Percentiles rank a stretch among this genome's conserved stretches.
These are phyloP conservation scores for Pythium folliculosum DNA, from an alignment of 352 stramenopile genomes.

Conservation along the genomic window DNA sequence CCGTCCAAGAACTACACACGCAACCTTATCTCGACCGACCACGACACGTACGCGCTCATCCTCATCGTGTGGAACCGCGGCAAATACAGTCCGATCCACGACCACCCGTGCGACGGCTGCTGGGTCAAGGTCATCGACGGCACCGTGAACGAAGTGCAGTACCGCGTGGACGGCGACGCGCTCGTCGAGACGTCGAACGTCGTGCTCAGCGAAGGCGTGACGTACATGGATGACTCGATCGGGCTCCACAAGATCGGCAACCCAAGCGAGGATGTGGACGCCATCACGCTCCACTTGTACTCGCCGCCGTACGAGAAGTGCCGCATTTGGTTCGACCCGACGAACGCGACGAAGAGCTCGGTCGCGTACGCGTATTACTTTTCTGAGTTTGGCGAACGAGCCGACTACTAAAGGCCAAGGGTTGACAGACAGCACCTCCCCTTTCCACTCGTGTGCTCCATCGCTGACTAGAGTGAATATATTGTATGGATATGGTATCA, in stretches of 20 bases:
- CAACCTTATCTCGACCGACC: slow-evolving; percentile 90
- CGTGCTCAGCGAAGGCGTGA: slow-evolving; percentile 65
- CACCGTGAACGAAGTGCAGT: slow-evolving; percentile 89
- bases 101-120: slow-evolving; percentile 93
- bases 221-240: slow-evolving; percentile 91
- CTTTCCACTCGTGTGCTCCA: neutral
- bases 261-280: slow-evolving; percentile 55
- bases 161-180: slow-evolving; percentile 42
- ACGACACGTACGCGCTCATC: slow-evolving; percentile 91
- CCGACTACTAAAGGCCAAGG: slow-evolving; percentile 33
- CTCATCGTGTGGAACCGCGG: slow-evolving; percentile 91
- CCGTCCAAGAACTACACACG: slow-evolving; percentile 85
- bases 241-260: slow-evolving; percentile 93
- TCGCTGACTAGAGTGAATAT: neutral
- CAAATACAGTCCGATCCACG: slow-evolving; percentile 91
- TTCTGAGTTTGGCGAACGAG: slow-evolving; percentile 67
- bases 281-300: slow-evolving; percentile 94
- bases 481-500: slow-evolving; percentile 14
- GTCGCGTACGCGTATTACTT: slow-evolving; percentile 77
- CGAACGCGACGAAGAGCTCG: slow-evolving; percentile 51
- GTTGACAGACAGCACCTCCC: neutral
- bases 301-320: slow-evolving; percentile 91
- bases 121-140: slow-evolving; percentile 90
- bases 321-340: slow-evolving; percentile 78
- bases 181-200: slow-evolving; percentile 69